Base-by-base conservation (phyloP, 2,329 filamentous ascomycete genomes). In the Penicillium freii region DNA sequence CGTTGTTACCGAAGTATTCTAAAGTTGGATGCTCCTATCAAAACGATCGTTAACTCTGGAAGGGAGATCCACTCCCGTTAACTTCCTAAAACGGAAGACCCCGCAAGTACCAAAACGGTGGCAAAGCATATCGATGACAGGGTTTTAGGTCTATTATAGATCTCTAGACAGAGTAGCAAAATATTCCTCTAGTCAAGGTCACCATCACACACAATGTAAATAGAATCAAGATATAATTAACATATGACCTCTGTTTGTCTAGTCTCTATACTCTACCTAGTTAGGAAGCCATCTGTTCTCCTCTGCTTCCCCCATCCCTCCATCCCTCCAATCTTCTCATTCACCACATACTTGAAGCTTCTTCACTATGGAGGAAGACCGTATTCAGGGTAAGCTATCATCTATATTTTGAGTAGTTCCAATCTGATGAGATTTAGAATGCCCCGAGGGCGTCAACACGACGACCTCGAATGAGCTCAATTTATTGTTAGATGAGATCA, bases 21-120 rank as follows among this genome's bases (percentile, higher is more conserved):
- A 15, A 6, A 7, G n/a, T 46, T 17, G 44, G 6, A n/a, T 13
- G 13, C 15, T 43, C 23, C 25, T 19, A 10, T 29, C 43, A 31
- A 23, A 23, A 23, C 23, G 23, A 21, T 21, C 21, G 36, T 10
- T 4, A 23, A 36, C 17, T 38, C 17, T 10, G 31, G 11, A 33
- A 15, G 31, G 33, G 15, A 25, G 27, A 25, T 10, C 49, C 49
- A 51, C 49, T 51, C 49, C 49, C 27, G 17, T 34, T 6, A 44
- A 51, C 49, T 44, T 44, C 49, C 49, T 43, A 51, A 51, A 51
- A 25, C 13, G 49, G 49, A 51, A 51, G 25, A 10, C 4, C 25
- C 25, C n/a, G 5, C 5, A 17, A 50, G 47, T 25, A 25, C 25
- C 27, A 25, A 25, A n/a, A 21, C 5, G 9, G 21, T 25, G 40